phyloP scores from a whole-genome alignment of 257 asterid genomes.

The Capsicum chinense region DNA sequence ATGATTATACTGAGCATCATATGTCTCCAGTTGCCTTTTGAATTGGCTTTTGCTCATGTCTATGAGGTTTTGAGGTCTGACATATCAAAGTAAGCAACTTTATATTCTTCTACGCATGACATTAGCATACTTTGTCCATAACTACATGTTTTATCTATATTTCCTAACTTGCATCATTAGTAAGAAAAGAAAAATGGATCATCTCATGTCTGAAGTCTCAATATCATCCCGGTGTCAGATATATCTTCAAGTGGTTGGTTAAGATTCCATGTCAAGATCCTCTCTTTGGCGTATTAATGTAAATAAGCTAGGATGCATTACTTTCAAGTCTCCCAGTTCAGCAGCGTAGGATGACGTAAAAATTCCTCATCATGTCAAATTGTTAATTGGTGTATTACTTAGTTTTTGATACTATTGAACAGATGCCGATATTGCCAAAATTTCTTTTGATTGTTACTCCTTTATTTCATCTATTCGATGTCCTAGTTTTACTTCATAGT shows the following conservation, averaged over 20 bases:
- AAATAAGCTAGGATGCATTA: neutral
- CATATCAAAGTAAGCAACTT: constrained; percentile 67
- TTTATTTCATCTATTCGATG: constrained; percentile 11
- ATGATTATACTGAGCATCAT: constrained; percentile 74
- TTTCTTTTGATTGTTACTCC: neutral
- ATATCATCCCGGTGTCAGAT: neutral
- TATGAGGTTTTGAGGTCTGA: constrained; percentile 69
- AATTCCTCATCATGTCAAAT: neutral
- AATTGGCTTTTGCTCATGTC: constrained; percentile 90
- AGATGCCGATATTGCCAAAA: neutral
- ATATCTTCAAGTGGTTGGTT: neutral
- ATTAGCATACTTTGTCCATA: neutral
- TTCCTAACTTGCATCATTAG: neutral
- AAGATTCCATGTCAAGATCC: constrained; percentile 5
- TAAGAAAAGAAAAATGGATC: neutral
- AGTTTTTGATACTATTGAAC: neutral
- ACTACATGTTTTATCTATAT: neutral
- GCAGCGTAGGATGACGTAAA: neutral
- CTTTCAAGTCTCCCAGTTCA: neutral
- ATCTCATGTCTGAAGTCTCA: neutral
- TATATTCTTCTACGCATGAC: neutral
- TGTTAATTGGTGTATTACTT: constrained; percentile 7
- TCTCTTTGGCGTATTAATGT: neutral
- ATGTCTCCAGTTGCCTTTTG: constrained; percentile 95
- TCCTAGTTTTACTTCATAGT: neutral